Base-by-base conservation (phyloP, 768 basidiomycete genomes). In the Tricholoma flavovirens region DNA sequence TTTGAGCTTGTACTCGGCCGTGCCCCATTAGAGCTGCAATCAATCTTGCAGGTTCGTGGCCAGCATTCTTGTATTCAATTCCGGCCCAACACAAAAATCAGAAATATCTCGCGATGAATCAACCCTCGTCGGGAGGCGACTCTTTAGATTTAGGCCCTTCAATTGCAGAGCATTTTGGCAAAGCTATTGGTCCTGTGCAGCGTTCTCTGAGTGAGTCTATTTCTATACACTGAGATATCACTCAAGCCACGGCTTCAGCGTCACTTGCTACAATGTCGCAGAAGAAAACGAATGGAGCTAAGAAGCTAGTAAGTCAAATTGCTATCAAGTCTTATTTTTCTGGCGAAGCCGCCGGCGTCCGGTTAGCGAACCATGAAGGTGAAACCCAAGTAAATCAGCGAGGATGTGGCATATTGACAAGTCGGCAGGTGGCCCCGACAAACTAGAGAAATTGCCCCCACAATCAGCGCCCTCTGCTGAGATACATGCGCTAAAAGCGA, bases 71-170 rank as follows among this genome's bases (percentile, higher is more conserved):
- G 48, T 42, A 49, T 9, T 10, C 15, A 54, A 56, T 36, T 43
- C 36, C 11, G 59, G 22, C 52, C 53, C 22, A 26, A n/a, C 29
- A 24, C 45, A 9, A 53, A 24, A 59, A 54, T 55, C 21, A 97
- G 92, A 90, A 89, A 83, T 98, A 99, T 68, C 80, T 98, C 22
- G 80, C 88, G 48, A 76, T 86, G 24, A 87, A 86, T 61, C 83
- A 87, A 62, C 82, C 86, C 0, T 72, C 83, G 5, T 77, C 85
- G 10, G 78, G 85, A n/a, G 74, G 86, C 3, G 88, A 88, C 51
- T 78, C 85, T 26, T 84, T 91, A 7, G 96, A 98, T 71, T 79
- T 99, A 50, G 96, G 96, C 3, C 90, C 94, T 14, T 90, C 93
- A 14, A 72, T 96, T 35, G 96, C 96, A 5, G 80, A 95, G 66